Percentiles rank a stretch among this genome's conserved stretches.
phyloP scores from a whole-genome alignment of 2,329 filamentous ascomycete genomes.

The Diplodia seriata region DNA sequence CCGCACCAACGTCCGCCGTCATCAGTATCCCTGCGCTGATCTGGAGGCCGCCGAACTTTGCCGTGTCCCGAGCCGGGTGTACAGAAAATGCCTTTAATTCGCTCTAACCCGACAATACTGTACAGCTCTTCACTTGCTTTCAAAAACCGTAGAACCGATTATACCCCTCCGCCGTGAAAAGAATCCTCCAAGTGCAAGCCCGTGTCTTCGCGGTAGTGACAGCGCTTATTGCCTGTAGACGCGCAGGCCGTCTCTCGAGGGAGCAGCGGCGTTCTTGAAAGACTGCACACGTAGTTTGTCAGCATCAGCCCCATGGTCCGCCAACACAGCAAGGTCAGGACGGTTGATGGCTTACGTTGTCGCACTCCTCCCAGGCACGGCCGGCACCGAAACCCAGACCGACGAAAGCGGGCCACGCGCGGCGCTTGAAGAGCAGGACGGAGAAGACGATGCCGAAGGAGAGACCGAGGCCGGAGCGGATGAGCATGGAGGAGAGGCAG shows the following conservation, averaged over 20 bases:
- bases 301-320: conserved; percentile 11
- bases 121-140: conserved; percentile 18
- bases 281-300: conserved; percentile 47
- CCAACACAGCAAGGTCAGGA: background rate
- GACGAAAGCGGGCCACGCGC: conserved; percentile 96
- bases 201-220: background rate
- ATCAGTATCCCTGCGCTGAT: conserved; percentile 26
- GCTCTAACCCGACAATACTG: conserved; percentile 31
- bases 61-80: conserved; percentile 21
- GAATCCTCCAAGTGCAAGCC: conserved; percentile 2
- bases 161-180: background rate
- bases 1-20: conserved; percentile 1
- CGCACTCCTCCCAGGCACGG: conserved; percentile 97
- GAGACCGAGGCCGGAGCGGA: conserved; percentile 94
- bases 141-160: conserved; percentile 7
- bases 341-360: conserved; percentile 61
- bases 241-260: conserved; percentile 57
- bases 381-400: conserved; percentile 95
- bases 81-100: conserved; percentile 30
- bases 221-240: conserved; percentile 52
- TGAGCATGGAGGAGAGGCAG: conserved; percentile 95
- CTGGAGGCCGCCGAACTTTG: conserved; percentile 11
- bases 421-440: conserved; percentile 95
- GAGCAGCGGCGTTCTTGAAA: conserved; percentile 58
- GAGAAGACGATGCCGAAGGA: conserved; percentile 99